phyloP scores from a whole-genome alignment of 139 green algal species.

The Volvox africanus region DNA sequence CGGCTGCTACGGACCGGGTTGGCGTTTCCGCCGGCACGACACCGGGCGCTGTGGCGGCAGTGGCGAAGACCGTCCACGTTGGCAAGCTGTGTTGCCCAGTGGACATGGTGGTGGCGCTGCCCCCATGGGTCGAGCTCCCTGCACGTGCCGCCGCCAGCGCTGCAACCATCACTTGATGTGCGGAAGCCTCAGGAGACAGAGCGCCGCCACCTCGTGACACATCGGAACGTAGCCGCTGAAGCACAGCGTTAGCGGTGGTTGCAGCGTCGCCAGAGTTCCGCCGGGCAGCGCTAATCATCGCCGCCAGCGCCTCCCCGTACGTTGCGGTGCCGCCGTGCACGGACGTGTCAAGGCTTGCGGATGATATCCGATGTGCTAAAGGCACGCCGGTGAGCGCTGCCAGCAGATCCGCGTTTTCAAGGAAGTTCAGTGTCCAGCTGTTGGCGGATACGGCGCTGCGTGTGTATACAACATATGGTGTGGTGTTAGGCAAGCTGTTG shows the following conservation, averaged over 20 bases:
- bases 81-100: background rate
- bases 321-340: background rate
- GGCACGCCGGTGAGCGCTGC: constrained; percentile 14
- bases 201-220: background rate
- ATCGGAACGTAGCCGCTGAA: background rate
- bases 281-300: background rate
- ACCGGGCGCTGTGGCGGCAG: background rate
- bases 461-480: background rate
- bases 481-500: too few relatives aligned
- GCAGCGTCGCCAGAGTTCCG: background rate
- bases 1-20: background rate
- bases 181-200: background rate
- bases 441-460: constrained; percentile 39
- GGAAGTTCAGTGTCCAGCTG: constrained; percentile 37
- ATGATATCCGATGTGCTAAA: background rate
- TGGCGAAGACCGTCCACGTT: background rate
- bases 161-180: background rate
- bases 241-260: background rate
- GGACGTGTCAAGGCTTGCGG: background rate
- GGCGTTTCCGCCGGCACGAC: background rate
- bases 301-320: background rate
- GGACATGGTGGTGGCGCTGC: background rate
- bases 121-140: background rate
- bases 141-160: constrained; percentile 2
- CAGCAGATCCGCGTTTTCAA: constrained; percentile 26